These are phyloP conservation scores for Leccinum fibrillosum DNA, from an alignment of 768 basidiomycete species.

Conservation along the genomic window DNA sequence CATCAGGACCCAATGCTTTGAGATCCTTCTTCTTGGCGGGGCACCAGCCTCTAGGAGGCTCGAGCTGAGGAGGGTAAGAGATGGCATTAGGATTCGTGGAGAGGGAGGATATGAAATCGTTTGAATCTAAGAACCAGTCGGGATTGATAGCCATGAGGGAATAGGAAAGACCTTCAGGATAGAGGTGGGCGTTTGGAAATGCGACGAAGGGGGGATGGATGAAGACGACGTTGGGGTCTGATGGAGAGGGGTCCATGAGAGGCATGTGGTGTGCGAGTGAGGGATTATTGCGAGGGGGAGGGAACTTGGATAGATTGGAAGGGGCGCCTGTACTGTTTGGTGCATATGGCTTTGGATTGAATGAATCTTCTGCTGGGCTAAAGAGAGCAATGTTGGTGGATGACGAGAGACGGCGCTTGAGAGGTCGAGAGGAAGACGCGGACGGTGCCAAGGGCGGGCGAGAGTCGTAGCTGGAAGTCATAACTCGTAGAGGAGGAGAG, in stretches of 20 bases:
- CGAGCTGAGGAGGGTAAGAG: constrained; percentile 70
- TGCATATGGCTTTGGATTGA: constrained; percentile 64
- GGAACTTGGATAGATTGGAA: constrained; percentile 21
- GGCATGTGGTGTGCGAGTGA: constrained; percentile 45
- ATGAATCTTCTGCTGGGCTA: constrained; percentile 58
- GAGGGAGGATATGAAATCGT: constrained; percentile 54
- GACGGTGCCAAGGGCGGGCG: constrained; percentile 15
- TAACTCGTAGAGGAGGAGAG: constrained; percentile 8
- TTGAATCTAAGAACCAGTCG: constrained; percentile 75
- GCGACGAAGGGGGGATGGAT: constrained; percentile 70
- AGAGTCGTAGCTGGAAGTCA: neutral
- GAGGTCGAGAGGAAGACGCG: constrained; percentile 30
- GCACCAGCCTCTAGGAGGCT: constrained; percentile 85
- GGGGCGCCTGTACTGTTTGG: constrained; percentile 32
- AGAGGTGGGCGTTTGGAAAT: constrained; percentile 59
- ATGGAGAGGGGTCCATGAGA: constrained; percentile 63
- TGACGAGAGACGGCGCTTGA: constrained; percentile 49
- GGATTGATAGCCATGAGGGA: constrained; percentile 68
- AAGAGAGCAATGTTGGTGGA: constrained; percentile 58
- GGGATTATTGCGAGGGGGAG: constrained; percentile 29
- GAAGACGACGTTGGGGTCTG: constrained; percentile 66
- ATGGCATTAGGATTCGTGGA: constrained; percentile 52
- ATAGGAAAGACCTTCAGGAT: constrained; percentile 70
- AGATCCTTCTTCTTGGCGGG: constrained; percentile 81
- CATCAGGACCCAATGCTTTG: constrained; percentile 63